These are phyloP conservation scores for Candida orba DNA, from an alignment of 805 yeast species.

Conservation along the genomic window DNA sequence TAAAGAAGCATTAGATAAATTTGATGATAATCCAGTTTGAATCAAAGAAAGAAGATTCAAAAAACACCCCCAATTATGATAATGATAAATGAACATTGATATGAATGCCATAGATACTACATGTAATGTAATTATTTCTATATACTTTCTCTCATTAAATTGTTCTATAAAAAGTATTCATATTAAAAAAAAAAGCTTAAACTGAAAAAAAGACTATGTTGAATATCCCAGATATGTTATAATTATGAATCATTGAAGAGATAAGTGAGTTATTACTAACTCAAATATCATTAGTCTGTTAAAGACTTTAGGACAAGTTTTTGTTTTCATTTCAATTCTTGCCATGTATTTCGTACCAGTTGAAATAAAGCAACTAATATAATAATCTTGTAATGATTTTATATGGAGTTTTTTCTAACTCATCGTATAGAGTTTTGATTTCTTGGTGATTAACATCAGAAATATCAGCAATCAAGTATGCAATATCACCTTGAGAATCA, in stretches of 20 bases:
- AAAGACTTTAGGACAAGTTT: too few relatives aligned
- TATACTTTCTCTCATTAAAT: too few relatives aligned
- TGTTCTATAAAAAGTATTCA: background rate
- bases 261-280: background rate
- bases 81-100: background rate
- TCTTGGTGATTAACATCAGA: constrained; percentile 76
- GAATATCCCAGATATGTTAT: constrained; percentile 9
- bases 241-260: background rate
- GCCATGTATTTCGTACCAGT: too few relatives aligned
- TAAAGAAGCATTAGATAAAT: constrained; percentile 10
- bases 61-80: background rate
- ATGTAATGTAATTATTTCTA: background rate
- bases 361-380: constrained; percentile 59
- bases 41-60: too few relatives aligned
- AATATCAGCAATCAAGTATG: constrained; percentile 97
- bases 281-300: constrained; percentile 2
- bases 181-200: background rate
- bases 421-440: constrained; percentile 76
- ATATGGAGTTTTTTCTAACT: constrained; percentile 83
- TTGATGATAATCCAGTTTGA: constrained; percentile 4
- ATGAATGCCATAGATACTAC: background rate
- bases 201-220: constrained; percentile 4
- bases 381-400: constrained; percentile 86
- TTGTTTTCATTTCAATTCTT: too few relatives aligned
- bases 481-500: constrained; percentile 94